Conservation (phyloP, 1,139 yeast genomes). For the Eremothecium sinecaudum region DNA sequence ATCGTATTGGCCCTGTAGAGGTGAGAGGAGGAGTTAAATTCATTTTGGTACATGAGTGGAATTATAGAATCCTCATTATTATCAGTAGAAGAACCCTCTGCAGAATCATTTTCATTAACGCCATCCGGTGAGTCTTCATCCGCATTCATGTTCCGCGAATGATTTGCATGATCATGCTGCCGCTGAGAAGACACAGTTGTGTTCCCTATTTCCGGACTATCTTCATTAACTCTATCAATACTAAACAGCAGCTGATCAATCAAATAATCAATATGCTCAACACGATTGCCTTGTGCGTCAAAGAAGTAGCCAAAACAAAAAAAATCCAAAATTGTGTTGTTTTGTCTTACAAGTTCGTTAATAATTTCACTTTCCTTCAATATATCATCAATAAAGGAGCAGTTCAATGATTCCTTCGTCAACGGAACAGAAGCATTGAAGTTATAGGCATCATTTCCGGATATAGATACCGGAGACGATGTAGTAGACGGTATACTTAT, state of each 20-base stretch:
- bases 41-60: slow-evolving; percentile 9
- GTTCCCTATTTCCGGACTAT: slow-evolving; percentile 1
- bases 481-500: slow-evolving; percentile 1
- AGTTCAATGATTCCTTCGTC: slow-evolving; percentile 40
- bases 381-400: slow-evolving; percentile 56
- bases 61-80: slow-evolving; percentile 11
- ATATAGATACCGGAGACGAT: slow-evolving; percentile 10
- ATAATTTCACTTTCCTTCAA: slow-evolving; percentile 51
- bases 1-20: slow-evolving; percentile 27
- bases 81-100: slow-evolving; percentile 6
- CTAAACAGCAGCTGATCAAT: slow-evolving; percentile 22
- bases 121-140: slow-evolving; percentile 6
- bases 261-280: slow-evolving; percentile 37
- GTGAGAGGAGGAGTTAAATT: slow-evolving; percentile 10
- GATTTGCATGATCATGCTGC: slow-evolving; percentile 6
- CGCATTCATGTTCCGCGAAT: slow-evolving; percentile 7
- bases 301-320: slow-evolving; percentile 35
- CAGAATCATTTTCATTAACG: slow-evolving; percentile 16
- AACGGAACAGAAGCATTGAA: slow-evolving; percentile 10
- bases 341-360: slow-evolving; percentile 41
- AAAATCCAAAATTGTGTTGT: slow-evolving; percentile 43
- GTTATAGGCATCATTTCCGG: slow-evolving; percentile 12
- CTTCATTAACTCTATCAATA: slow-evolving; percentile 15
- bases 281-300: slow-evolving; percentile 19
- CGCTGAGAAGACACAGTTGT: slow-evolving; percentile 1